These are phyloP conservation scores for Metschnikowia baotianmanensis DNA, from an alignment of 805 yeast genomes.

Conservation along the genomic window DNA sequence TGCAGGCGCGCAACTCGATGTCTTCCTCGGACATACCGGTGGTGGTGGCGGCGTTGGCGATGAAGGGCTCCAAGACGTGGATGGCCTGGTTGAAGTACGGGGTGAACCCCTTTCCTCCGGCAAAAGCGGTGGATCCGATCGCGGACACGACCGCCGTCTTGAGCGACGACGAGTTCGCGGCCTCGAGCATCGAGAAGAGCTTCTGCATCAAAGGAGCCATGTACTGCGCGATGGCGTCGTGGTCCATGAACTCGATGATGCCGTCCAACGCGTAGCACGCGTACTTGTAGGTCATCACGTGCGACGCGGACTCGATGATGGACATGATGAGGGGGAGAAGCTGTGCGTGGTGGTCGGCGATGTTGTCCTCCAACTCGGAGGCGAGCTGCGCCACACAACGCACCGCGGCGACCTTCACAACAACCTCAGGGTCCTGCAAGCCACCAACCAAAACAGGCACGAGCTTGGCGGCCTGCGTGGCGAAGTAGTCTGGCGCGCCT, in stretches of 20 bases:
- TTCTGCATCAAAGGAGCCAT: conserved; percentile 89
- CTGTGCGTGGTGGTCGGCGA: conserved; percentile 79
- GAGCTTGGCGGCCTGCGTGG: conserved; percentile 70
- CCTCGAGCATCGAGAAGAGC: conserved; percentile 76
- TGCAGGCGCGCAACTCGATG: conserved; percentile 84
- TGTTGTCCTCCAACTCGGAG: conserved; percentile 76
- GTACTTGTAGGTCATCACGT: conserved; percentile 79
- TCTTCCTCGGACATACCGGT: conserved; percentile 87
- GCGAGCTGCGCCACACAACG: conserved; percentile 77
- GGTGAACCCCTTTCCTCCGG: conserved; percentile 82
- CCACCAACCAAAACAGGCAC: conserved; percentile 74
- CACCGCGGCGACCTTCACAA: conserved; percentile 84
- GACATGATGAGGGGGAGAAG: conserved; percentile 83
- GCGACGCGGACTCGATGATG: conserved; percentile 82
- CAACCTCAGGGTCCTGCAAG: conserved; percentile 66
- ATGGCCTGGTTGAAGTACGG: conserved; percentile 86
- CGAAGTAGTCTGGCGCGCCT: conserved; percentile 92
- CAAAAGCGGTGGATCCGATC: conserved; percentile 95
- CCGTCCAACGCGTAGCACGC: conserved; percentile 93
- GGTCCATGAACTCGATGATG: conserved; percentile 84
- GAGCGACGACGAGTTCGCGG: conserved; percentile 70
- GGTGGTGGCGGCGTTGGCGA: conserved; percentile 61
- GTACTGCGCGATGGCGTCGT: conserved; percentile 78
- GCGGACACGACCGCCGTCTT: conserved; percentile 87
- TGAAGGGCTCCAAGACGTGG: conserved; percentile 76